Conservation (phyloP, 495 filamentous ascomycete genomes). For the Entonaema liquescens region DNA sequence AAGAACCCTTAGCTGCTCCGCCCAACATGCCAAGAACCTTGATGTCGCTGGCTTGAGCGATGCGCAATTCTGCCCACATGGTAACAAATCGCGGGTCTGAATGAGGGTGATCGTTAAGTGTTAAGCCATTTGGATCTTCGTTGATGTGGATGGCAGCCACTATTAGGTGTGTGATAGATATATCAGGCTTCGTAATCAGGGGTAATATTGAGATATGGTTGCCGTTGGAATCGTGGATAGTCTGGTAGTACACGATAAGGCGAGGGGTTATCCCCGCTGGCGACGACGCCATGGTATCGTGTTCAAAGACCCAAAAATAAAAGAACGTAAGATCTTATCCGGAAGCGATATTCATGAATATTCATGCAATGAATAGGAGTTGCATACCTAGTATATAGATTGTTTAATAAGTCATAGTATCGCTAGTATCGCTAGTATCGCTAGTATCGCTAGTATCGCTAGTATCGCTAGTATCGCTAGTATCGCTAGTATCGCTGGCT, state of each 20-base stretch:
- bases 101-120: slow-evolving; percentile 78
- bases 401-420: too few species aligned
- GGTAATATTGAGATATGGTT: slow-evolving; percentile 75
- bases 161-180: slow-evolving; percentile 74
- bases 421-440: too few species aligned
- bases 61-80: slow-evolving; percentile 75
- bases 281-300: slow-evolving; percentile 27
- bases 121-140: slow-evolving; percentile 66
- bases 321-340: background rate
- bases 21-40: slow-evolving; percentile 85
- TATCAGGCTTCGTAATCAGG: slow-evolving; percentile 65
- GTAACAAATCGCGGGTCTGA: slow-evolving; percentile 62
- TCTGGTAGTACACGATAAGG: slow-evolving; percentile 72
- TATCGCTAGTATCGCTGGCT: background rate
- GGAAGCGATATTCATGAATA: background rate
- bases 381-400: background rate
- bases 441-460: too few species aligned
- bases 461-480: too few species aligned
- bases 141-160: slow-evolving; percentile 85
- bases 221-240: slow-evolving; percentile 65
- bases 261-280: slow-evolving; percentile 32
- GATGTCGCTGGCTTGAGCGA: slow-evolving; percentile 69
- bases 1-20: slow-evolving; percentile 78
- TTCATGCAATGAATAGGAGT: background rate
- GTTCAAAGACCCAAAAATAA: background rate